Conservation (phyloP, 2,329 filamentous ascomycete genomes). For the Penicillium sumatraense region DNA sequence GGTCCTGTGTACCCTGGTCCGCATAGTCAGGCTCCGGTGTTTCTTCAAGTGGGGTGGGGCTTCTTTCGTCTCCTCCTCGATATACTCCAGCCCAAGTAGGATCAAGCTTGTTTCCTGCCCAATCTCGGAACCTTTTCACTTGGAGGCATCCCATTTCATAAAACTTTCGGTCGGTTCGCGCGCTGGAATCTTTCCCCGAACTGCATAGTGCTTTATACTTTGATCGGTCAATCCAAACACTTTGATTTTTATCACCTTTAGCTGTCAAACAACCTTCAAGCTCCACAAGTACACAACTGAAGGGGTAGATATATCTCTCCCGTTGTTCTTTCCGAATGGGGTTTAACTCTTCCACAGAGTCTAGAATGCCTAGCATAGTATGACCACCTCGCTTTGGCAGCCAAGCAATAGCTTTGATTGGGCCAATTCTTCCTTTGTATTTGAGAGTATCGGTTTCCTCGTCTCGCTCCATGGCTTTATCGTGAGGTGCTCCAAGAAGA, state of each 20-base stretch:
- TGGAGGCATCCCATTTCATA: slow-evolving; percentile 1
- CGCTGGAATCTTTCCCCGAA: neutral
- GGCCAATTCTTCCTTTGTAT: neutral
- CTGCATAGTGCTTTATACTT: slow-evolving; percentile 1
- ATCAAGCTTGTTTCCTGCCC: neutral
- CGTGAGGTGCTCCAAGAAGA: neutral
- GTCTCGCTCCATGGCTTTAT: slow-evolving; percentile 2
- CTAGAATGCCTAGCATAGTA: slow-evolving; percentile 1
- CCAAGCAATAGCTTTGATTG: slow-evolving; percentile 1
- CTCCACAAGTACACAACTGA: no score
- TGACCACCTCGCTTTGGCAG: neutral
- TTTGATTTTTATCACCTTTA: no score
- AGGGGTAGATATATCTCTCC: no score
- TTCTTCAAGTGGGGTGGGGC: slow-evolving; percentile 1
- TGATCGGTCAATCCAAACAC: slow-evolving; percentile 2
- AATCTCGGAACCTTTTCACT: neutral
- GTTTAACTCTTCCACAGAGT: neutral
- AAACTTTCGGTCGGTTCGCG: neutral
- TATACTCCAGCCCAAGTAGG: neutral
- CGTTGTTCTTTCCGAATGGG: no score
- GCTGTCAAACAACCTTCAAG: no score
- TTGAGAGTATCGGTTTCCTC: slow-evolving; percentile 1
- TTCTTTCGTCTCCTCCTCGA: slow-evolving; percentile 1
- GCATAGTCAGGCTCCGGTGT: neutral
- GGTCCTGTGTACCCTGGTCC: neutral